Evolutionary conservation across 1,139 yeast species (phyloP), one percentile per base, ranked within the genome.

Genomic region (Diutina mesorugosa): DNA sequence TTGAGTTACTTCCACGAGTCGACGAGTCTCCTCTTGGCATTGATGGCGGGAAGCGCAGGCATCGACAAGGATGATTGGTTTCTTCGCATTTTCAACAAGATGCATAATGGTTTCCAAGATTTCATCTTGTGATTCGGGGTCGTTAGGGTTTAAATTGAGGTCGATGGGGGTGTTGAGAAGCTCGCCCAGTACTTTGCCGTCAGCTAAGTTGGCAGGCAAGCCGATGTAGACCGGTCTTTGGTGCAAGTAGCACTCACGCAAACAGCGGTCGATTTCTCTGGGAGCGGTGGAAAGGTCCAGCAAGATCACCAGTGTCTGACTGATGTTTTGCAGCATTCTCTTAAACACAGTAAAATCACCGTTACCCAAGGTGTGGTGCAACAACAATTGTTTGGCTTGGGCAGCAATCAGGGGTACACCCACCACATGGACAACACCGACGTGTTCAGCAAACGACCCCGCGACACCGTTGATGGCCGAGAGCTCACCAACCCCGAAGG

Each of bases 211-310:
- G 59, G 93, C 87, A 62, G 96, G 96, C 59, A 88, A 71, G 52
- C 89, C 95, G 64, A 89, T 70, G 72, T 89, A 89, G 30, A 87
- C 95, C 38, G 96, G 95, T 71, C 90, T 82, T 70, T 87, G 95
- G 65, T 78, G 73, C 57, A 83, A 72, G 71, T 79, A 84, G 51
- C 95, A 91, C 60, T 79, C 81, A 68, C 85, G 79, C 66, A 89
- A 82, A 64, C 90, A 83, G 64, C 85, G 78, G 72, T 89, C 95
- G 62, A 89, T 81, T 64, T 80, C 81, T 56, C 72, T 73, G 54
- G 91, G 86, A 55, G 93, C 95, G 53, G 81, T 70, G 60, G 70
- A 70, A 62, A 82, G 74, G 67, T 85, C 87, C 55, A 80, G 78
- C 65, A 89, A 71, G 67, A 83, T 77, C 54, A 83, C 81, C 50